phyloP scores from a whole-genome alignment of 1,284 basidiomycete species.

The Entoloma clypeatum region DNA sequence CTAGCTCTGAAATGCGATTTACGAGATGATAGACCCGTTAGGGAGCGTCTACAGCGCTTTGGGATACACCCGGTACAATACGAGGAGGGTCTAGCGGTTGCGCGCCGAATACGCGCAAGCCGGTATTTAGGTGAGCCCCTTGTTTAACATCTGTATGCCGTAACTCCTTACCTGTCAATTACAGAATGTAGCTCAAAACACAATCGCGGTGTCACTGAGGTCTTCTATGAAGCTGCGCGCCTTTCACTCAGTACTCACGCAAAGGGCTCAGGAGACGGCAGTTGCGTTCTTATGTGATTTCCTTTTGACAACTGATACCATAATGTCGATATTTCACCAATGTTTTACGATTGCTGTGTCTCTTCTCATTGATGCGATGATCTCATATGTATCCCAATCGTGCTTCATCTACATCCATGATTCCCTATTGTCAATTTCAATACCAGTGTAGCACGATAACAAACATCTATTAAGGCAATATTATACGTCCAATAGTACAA shows the following conservation, averaged over 20 bases:
- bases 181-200: conserved; percentile 95
- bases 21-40: conserved; percentile 69
- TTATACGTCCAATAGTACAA: background rate
- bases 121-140: conserved; percentile 77
- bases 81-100: conserved; percentile 85
- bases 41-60: conserved; percentile 65
- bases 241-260: conserved; percentile 75
- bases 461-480: too few species aligned
- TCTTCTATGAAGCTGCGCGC: conserved; percentile 85
- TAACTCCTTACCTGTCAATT: conserved; percentile 4
- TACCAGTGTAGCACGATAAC: background rate
- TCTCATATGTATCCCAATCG: background rate
- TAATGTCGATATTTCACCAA: too few species aligned
- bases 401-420: background rate
- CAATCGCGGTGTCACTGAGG: conserved; percentile 89
- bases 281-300: conserved; percentile 54
- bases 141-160: conserved; percentile 8
- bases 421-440: conserved; percentile 2
- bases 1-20: conserved; percentile 95
- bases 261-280: conserved; percentile 54
- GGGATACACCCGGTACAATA: conserved; percentile 77
- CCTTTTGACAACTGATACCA: background rate
- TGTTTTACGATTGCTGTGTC: too few species aligned
- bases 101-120: conserved; percentile 86
- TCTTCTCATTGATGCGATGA: too few species aligned